Percentiles rank a stretch among this genome's conserved stretches.
Conservation (phyloP, 2,329 filamentous ascomycete species). For the Colletotrichum kahawae region DNA sequence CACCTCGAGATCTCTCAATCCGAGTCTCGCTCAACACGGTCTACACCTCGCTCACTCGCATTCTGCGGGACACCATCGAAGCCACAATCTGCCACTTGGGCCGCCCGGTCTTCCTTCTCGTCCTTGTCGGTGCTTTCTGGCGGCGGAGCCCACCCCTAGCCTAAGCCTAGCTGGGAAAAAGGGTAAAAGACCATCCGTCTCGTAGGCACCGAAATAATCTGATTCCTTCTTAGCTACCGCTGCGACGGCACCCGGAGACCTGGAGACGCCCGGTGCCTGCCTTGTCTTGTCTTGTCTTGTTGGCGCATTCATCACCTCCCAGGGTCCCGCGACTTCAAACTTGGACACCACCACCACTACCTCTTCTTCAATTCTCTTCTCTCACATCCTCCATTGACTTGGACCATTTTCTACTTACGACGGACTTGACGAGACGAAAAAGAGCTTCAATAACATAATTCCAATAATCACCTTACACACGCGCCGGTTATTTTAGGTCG, state of each 20-base stretch:
- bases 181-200: slow-evolving; percentile 6
- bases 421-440: not conserved
- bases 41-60: not conserved
- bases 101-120: not conserved
- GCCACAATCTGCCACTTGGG: not conserved
- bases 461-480: not conserved
- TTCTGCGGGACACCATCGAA: not conserved
- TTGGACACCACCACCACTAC: not conserved
- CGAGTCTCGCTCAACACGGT: too few relatives aligned
- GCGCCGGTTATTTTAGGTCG: not conserved
- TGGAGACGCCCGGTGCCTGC: not conserved
- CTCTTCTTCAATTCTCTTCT: not conserved
- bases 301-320: not conserved
- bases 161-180: not conserved
- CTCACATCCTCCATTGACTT: not conserved
- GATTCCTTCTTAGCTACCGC: slow-evolving; percentile 2
- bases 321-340: not conserved
- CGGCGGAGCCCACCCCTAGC: not conserved
- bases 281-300: not conserved
- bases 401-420: not conserved
- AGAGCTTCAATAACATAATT: not conserved
- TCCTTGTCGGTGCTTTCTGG: not conserved
- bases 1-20: too few relatives aligned
- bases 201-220: slow-evolving; percentile 18
- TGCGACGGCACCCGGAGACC: not conserved